Conservation (phyloP, 352 stramenopile genomes). For the Pythium myriotylum region DNA sequence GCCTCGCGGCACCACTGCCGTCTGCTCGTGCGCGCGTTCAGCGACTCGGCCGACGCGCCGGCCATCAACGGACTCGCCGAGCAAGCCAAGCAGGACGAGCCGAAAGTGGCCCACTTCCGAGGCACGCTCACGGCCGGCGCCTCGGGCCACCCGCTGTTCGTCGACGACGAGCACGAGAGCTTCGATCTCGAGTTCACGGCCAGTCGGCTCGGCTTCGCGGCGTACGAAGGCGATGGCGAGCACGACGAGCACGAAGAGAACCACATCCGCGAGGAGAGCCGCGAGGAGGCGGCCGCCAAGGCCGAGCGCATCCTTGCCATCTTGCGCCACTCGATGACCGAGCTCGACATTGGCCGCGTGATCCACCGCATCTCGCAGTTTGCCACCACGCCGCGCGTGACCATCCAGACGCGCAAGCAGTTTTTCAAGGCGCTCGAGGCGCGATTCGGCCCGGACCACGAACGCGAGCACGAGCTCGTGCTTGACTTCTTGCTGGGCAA, state of each 20-base stretch:
- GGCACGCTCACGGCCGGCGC: constrained; percentile 31
- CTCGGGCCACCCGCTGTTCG: constrained; percentile 24
- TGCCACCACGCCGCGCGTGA: constrained; percentile 76
- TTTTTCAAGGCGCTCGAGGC: constrained; percentile 77
- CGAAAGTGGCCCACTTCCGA: constrained; percentile 12
- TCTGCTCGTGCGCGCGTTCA: constrained; percentile 48
- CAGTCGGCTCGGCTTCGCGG: constrained; percentile 74
- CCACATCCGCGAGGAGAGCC: constrained; percentile 73
- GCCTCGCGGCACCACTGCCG: constrained; percentile 10
- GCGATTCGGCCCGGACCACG: constrained; percentile 58
- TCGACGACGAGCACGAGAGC: constrained; percentile 27
- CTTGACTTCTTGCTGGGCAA: constrained; percentile 73
- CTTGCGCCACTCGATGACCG: constrained; percentile 82
- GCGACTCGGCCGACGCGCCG: constrained; percentile 27
- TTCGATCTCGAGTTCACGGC: constrained; percentile 71
- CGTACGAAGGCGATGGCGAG: constrained; percentile 36
- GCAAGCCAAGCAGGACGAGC: not conserved
- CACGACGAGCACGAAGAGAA: constrained; percentile 33
- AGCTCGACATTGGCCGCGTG: constrained; percentile 81
- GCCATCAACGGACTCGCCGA: constrained; percentile 6
- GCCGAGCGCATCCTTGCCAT: constrained; percentile 80
- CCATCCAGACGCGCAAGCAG: constrained; percentile 70
- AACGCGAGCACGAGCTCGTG: constrained; percentile 68
- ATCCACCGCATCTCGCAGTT: constrained; percentile 83
- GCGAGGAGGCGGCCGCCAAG: constrained; percentile 63